A percentile compares a stretch with the other conserved stretches of the same genome.
phyloP scores from a whole-genome alignment of 805 yeast genomes.

The Kazachstania kunashirensis region DNA sequence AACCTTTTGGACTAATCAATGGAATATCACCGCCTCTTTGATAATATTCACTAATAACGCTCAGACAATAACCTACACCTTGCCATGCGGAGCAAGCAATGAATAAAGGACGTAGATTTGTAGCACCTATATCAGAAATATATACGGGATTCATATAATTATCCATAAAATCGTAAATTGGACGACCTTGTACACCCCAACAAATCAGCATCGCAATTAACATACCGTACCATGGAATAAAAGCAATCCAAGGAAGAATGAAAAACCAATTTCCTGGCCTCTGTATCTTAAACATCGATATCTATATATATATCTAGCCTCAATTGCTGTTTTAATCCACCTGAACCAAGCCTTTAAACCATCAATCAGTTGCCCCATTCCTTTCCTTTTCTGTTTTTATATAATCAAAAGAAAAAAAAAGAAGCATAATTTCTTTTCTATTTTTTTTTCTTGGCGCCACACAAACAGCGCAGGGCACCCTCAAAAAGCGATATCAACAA shows the following conservation, averaged over 20 bases:
- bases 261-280: slow-evolving; percentile 37
- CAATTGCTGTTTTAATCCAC: no score
- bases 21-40: slow-evolving; percentile 45
- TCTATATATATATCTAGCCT: no score
- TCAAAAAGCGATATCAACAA: no score
- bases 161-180: slow-evolving; percentile 50
- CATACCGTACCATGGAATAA: slow-evolving; percentile 86
- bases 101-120: slow-evolving; percentile 74
- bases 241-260: slow-evolving; percentile 55
- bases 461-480: no score
- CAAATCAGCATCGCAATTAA: slow-evolving; percentile 63
- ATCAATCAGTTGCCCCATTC: no score
- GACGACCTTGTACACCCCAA: slow-evolving; percentile 79
- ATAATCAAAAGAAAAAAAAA: no score
- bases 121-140: slow-evolving; percentile 82
- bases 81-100: slow-evolving; percentile 70
- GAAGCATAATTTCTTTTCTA: no score
- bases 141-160: slow-evolving; percentile 46
- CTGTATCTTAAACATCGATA: no score
- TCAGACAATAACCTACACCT: slow-evolving; percentile 60
- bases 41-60: slow-evolving; percentile 51
- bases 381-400: no score
- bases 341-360: no score
- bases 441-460: no score
- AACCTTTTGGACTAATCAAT: slow-evolving; percentile 29